Percentiles rank a stretch among this genome's conserved stretches.
phyloP scores from a whole-genome alignment of 208 protist species.

The Trypanosoma congolense region DNA sequence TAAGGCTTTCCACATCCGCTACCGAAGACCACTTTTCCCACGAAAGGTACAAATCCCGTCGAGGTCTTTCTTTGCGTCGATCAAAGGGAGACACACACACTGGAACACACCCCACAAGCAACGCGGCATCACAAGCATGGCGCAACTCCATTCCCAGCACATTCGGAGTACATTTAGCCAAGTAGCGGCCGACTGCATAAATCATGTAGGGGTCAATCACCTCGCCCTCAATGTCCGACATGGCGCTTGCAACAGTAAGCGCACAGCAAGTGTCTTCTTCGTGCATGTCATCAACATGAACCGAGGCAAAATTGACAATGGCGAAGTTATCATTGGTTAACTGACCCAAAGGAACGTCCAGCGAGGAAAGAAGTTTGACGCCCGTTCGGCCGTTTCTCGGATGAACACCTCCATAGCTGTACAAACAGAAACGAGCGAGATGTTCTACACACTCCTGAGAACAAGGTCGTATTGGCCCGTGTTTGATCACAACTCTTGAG shows the following conservation, averaged over 20 bases:
- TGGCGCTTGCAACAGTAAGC: conserved; percentile 64
- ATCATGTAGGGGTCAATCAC: conserved; percentile 84
- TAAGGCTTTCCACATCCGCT: conserved; percentile 28
- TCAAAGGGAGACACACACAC: conserved; percentile 41
- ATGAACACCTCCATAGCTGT: conserved; percentile 66
- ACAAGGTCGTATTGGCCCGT: conserved; percentile 40
- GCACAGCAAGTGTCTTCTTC: conserved; percentile 76
- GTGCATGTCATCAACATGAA: conserved; percentile 32
- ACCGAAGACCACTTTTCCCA: conserved; percentile 42
- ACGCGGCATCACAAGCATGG: conserved; percentile 56
- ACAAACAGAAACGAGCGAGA: conserved; percentile 62
- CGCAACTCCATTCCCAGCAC: conserved; percentile 65
- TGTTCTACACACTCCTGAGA: conserved; percentile 58
- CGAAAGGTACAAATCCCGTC: conserved; percentile 27
- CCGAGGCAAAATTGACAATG: conserved; percentile 50
- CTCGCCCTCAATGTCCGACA: conserved; percentile 69
- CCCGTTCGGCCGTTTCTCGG: conserved; percentile 22
- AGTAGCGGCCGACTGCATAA: conserved; percentile 59
- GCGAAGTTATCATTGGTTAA: conserved; percentile 42
- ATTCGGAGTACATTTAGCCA: conserved; percentile 29
- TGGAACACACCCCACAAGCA: conserved; percentile 60
- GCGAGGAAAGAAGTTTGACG: conserved; percentile 30
- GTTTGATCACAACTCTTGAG: conserved; percentile 27
- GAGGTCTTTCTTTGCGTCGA: conserved; percentile 23
- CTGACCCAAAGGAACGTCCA: conserved; percentile 19